Base-by-base conservation (phyloP, 2,329 filamentous ascomycete species). In the Aureobasidium subglaciale region DNA sequence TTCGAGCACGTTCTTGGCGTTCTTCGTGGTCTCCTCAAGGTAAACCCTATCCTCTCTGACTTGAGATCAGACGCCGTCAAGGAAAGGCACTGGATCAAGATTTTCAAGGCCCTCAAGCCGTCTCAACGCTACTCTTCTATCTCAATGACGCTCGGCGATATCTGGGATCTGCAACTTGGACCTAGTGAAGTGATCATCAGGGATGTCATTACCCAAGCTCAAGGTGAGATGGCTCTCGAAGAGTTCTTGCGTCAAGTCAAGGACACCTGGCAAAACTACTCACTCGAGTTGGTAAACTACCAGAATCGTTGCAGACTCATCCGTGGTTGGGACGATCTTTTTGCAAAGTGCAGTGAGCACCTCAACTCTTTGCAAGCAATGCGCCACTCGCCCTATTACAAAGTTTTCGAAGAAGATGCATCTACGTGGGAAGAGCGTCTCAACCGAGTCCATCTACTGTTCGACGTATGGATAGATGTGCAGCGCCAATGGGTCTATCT, bases 391-490 rank as follows among this genome's bases (percentile, higher is more conserved):
- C 93, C 93, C 0, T 99, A 99, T 72, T 99, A 96, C 79, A 97
- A 96, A 71, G 92, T 97, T 65, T 99, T 99, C 60, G 93, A 99
- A 69, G 93, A 99, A 65, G 93, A 99, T 64, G 95, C 95, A 6
- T 87, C 90, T 1, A 83, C 87, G 1, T 99, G 93, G 93, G 95
- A 99, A 72, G 95, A 99, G 73, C 96, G 95, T 70, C 80, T 99
- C 24, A 99, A 97, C 70, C 85, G 93, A 42, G 90, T 99, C 2
- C 93, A 99, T 68, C 90, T 99, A 15, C 80, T 99, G 9, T 99
- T 99, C 66, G 93, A 99, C 70, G 91, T 99, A 15, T 99, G 95
- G 95, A 99, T 99, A 64, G 95, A 99, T 72, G 95, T 99, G n/a
- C 93, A 99, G 71, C 87, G 95, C 59, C 93, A 99, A 74, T 99